phyloP scores from a whole-genome alignment of 768 basidiomycete species.

The Hortiboletus campestris region DNA sequence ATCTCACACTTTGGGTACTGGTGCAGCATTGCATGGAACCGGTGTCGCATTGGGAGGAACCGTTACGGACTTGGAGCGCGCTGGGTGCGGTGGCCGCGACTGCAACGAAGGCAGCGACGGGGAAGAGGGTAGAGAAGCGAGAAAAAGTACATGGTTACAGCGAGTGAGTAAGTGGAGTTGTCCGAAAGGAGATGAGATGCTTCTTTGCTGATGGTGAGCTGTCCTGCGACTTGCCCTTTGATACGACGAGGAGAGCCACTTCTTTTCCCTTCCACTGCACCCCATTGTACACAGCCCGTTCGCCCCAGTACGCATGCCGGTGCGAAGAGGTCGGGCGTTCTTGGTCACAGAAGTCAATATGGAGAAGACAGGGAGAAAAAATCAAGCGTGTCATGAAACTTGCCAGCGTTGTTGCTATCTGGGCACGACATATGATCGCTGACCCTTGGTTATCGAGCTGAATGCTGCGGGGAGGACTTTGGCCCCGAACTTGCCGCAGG shows the following conservation, averaged over 20 bases:
- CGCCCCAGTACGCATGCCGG: neutral
- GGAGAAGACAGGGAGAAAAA: neutral
- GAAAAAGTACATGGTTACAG: conserved; percentile 3
- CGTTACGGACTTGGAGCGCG: neutral
- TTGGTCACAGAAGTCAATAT: neutral
- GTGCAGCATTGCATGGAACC: conserved; percentile 13
- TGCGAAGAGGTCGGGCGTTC: neutral
- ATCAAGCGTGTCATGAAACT: neutral
- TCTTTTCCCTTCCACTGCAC: neutral
- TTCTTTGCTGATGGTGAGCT: neutral
- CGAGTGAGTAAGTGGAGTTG: neutral
- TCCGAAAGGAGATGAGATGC: neutral
- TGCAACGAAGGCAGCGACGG: conserved; percentile 8
- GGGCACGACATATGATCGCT: neutral
- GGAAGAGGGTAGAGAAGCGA: conserved; percentile 5
- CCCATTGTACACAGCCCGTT: neutral
- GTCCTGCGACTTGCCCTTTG: neutral
- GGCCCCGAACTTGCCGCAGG: neutral
- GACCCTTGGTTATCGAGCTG: neutral
- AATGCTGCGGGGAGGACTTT: no score
- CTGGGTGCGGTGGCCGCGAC: conserved; percentile 6
- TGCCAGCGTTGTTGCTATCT: neutral
- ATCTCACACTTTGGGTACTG: neutral
- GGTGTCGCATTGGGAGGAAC: conserved; percentile 6
- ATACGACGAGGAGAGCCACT: neutral